These are phyloP conservation scores for Mucor saturninus DNA, from an alignment of 371 early-diverging fungal genomes.

Conservation along the genomic window DNA sequence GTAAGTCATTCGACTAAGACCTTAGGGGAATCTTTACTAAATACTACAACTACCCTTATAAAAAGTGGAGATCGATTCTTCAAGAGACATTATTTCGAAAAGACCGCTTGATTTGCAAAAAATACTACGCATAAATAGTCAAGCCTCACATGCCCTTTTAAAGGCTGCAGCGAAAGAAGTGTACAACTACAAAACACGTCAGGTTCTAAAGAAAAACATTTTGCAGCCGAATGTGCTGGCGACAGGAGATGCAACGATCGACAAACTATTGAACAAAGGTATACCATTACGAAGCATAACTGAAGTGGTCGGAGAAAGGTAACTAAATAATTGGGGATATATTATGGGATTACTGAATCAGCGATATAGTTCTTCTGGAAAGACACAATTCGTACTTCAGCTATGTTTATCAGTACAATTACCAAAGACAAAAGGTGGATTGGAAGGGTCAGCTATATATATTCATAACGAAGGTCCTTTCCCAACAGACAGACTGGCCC, in stretches of 20 bases:
- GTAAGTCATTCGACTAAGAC: constrained; percentile 12
- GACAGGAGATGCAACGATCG: constrained; percentile 57
- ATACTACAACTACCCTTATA: background rate
- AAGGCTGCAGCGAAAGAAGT: constrained; percentile 20
- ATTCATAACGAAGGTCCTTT: constrained; percentile 69
- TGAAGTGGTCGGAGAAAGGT: constrained; percentile 71
- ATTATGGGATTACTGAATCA: background rate
- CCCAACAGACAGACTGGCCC: constrained; percentile 55
- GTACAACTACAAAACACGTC: constrained; percentile 22
- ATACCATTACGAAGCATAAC: constrained; percentile 64
- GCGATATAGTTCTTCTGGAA: constrained; percentile 68
- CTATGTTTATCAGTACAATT: constrained; percentile 71
- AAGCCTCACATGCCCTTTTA: constrained; percentile 7
- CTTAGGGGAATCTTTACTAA: background rate
- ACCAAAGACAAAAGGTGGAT: constrained; percentile 60
- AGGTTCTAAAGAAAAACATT: constrained; percentile 2
- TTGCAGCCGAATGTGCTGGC: background rate
- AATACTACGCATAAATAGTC: constrained; percentile 9
- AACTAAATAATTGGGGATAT: background rate
- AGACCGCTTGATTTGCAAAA: constrained; percentile 19
- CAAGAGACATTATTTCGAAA: constrained; percentile 23
- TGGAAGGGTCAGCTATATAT: constrained; percentile 67
- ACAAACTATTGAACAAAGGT: constrained; percentile 59
- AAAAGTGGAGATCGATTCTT: constrained; percentile 29
- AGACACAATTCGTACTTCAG: constrained; percentile 85